These are phyloP conservation scores for Pleomassaria siparia DNA, from an alignment of 2,329 filamentous ascomycete species.

Conservation along the genomic window DNA sequence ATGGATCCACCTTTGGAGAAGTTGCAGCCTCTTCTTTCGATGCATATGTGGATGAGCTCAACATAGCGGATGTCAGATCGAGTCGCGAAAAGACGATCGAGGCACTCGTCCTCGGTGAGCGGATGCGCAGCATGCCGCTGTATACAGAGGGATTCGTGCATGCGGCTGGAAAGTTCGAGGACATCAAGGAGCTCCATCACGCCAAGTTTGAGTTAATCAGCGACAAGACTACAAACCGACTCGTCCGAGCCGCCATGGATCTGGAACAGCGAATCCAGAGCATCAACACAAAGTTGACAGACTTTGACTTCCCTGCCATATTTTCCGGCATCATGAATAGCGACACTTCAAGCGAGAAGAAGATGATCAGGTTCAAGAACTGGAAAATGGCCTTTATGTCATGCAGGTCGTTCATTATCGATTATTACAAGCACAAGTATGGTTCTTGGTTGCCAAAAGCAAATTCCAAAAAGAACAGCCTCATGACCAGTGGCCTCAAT, in stretches of 20 bases:
- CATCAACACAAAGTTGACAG: conserved; percentile 72
- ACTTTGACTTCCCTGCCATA: conserved; percentile 88
- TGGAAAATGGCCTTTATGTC: conserved; percentile 77
- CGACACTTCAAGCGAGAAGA: conserved; percentile 74
- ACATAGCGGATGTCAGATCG: conserved; percentile 74
- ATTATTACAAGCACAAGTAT: conserved; percentile 68
- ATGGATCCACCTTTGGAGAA: conserved; percentile 65
- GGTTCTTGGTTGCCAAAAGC: conserved; percentile 90
- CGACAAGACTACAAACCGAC: conserved; percentile 69
- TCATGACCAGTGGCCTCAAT: conserved; percentile 84
- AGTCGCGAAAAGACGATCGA: conserved; percentile 90
- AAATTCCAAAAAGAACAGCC: conserved; percentile 85
- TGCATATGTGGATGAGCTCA: conserved; percentile 75
- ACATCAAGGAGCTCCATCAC: conserved; percentile 68
- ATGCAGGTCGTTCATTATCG: conserved; percentile 72
- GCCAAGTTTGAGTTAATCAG: conserved; percentile 72
- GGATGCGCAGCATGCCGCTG: conserved; percentile 76
- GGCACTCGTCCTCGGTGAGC: conserved; percentile 83
- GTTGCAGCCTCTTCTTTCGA: conserved; percentile 66
- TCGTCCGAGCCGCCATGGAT: conserved; percentile 81
- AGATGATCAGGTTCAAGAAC: conserved; percentile 75
- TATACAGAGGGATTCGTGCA: conserved; percentile 94
- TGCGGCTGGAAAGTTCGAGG: conserved; percentile 79
- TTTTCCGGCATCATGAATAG: conserved; percentile 88
- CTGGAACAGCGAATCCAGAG: conserved; percentile 71